Percentiles rank a stretch among this genome's conserved stretches.
Conservation (phyloP, 805 yeast genomes). For the Starmerella floricola region DNA sequence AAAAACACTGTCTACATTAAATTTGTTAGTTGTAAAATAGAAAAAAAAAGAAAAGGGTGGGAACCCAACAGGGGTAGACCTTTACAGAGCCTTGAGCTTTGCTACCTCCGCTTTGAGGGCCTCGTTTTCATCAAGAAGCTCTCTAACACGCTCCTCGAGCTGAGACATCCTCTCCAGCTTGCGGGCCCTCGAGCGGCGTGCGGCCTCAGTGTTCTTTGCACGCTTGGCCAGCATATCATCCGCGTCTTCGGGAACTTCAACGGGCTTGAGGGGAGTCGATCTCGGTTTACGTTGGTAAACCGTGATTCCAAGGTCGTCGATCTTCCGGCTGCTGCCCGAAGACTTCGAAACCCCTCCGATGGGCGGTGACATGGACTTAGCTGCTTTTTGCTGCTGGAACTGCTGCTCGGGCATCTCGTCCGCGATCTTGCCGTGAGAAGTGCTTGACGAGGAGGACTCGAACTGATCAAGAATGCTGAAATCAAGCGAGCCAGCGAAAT, state of each 20-base stretch:
- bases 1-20: no score
- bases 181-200: conserved; percentile 87
- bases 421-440: no score
- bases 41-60: neutral
- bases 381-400: no score
- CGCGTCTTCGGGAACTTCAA: conserved; percentile 37
- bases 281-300: conserved; percentile 71
- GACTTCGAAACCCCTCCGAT: conserved; percentile 7
- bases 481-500: conserved; percentile 1
- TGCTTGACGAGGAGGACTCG: neutral
- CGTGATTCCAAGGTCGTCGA: conserved; percentile 63
- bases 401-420: no score
- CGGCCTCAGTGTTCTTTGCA: conserved; percentile 92
- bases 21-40: neutral
- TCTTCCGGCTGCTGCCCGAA: conserved; percentile 1
- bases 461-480: conserved; percentile 7
- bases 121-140: conserved; percentile 45
- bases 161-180: conserved; percentile 85
- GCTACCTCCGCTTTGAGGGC: conserved; percentile 51
- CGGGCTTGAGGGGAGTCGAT: conserved; percentile 56
- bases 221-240: conserved; percentile 45
- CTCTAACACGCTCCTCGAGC: conserved; percentile 69
- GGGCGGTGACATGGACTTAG: neutral
- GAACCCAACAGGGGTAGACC: neutral
- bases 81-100: conserved; percentile 8